Base-by-base conservation (phyloP, 2,329 filamentous ascomycete species). In the Fusarium heterosporum region DNA sequence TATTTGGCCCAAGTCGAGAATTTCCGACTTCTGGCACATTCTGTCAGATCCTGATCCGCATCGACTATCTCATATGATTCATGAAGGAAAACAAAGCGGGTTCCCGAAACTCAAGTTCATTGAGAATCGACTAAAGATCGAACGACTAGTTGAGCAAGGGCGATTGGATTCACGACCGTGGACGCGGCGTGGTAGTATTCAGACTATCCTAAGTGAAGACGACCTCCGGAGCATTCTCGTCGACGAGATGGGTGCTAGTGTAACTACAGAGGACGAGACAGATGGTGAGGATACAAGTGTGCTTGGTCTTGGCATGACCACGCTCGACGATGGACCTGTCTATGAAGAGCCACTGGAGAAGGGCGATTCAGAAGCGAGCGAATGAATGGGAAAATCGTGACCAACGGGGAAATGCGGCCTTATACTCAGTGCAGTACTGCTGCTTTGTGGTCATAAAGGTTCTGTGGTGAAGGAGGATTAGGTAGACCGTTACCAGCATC, bases 61-160 rank as follows among this genome's bases (percentile, higher is more conserved):
- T 47, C 85, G 93, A 6, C 81, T 99, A 12, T 93, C 91, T 8
- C 86, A 91, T 36, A 97, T 98, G 95, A 87, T 99, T 14, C 91
- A 93, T 64, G 91, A 93, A 58, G 96, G 96, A 19, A 91, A 96
- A 77, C 92, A 96, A 77, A 93, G 91, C 65, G 88, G 91, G 1
- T 99, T 96, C 75, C 93, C 96, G 1, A 97, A 96, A 76, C 83
- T 99, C 49, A 92, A 96, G 74, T 99, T 98, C 74, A 88, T 98
- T 60, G 87, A 86, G 25, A 99, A 99, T 75, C 82, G 96, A 49
- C 86, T 97, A 69, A 93, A 92, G 72, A 83, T 97, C 10, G 96
- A 99, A 79, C 84, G 89, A 48, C 71, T 85, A 47, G 83, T 90
- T n/a, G 87, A 90, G 72, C 77, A 80, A 62, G 89, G 87, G 2